Conservation (phyloP, 805 yeast species). For the Lipomyces chichibuensis region DNA sequence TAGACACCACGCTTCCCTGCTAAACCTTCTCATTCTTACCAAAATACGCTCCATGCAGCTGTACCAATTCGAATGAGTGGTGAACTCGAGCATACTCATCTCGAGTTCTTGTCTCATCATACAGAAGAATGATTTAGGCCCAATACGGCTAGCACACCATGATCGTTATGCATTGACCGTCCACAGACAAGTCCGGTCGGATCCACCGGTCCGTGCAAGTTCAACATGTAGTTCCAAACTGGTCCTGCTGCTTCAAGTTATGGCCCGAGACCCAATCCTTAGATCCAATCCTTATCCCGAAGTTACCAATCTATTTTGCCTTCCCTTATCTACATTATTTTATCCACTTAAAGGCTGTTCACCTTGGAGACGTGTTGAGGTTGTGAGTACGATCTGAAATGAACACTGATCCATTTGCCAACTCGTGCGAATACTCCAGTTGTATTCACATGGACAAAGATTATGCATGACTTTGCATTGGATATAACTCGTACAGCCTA, state of each 20-base stretch:
- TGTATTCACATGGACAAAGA: too few species aligned
- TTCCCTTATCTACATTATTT: constrained; percentile 52
- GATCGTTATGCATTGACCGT: constrained; percentile 32
- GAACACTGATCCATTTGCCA: constrained; percentile 45
- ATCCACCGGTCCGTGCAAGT: constrained; percentile 13
- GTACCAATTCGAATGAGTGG: constrained; percentile 14
- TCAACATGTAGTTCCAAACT: constrained; percentile 15
- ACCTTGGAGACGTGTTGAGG: constrained; percentile 55
- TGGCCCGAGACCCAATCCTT: constrained; percentile 50
- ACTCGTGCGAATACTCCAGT: too few species aligned
- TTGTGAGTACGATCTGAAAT: constrained; percentile 51
- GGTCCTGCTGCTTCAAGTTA: constrained; percentile 45
- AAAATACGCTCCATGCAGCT: constrained; percentile 13
- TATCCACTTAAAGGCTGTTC: constrained; percentile 53
- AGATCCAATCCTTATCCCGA: constrained; percentile 52
- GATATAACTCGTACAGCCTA: too few species aligned
- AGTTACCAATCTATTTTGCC: constrained; percentile 52
- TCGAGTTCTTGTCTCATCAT: constrained; percentile 14
- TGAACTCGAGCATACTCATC: constrained; percentile 11
- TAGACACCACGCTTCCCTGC: constrained; percentile 10
- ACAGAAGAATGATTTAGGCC: constrained; percentile 15
- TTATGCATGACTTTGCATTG: too few species aligned
- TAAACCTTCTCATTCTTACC: constrained; percentile 5
- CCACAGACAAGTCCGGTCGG: constrained; percentile 12
- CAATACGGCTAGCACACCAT: neutral